Evolutionary conservation across 225 moss, liverwort and hornwort species (phyloP), one percentile per base, ranked within the genome.

Genomic region (Takakia lepidozioides): DNA sequence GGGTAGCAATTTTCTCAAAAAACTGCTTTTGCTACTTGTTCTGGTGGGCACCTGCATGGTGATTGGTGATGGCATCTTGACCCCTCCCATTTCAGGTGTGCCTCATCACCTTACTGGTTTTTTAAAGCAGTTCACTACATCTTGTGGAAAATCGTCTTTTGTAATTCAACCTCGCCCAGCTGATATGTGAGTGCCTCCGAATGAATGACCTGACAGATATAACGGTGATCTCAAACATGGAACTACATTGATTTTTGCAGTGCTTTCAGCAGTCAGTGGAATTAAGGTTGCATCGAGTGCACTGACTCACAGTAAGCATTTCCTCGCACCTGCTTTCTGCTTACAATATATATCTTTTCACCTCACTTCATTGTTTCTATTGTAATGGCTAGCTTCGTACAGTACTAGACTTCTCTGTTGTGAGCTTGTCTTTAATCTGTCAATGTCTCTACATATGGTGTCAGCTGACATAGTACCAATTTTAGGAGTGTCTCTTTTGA

Each of bases 81-180:
- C 95, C 19, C 95, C 95, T n/a, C 66, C 95, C 8, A 95, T 95
- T 46, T 95, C 95, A 80, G 90, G 95, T 95, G 48, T 26, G 46
- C 14, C n/a, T n/a, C n/a, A 8, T 15, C 25, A 15, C 11, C 38
- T 60, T 3, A 20, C 9, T 55, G 64, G 41, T 43, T 56, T 47
- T 36, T 44, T 48, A 44, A 58, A 24, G 41, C 49, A 40, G 6
- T 29, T 45, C 19, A 3, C 16, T 14, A 19, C 25, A 17, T 16
- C 10, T 52, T 28, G 16, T 27, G 22, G 43, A 19, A 34, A 38
- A 28, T 34, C 57, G 61, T 64, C 64, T 54, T 56, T 58, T 61
- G 40, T 62, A 43, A 38, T 20, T 29, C 32, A 26, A 38, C 32
- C 46, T 18, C 1, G 10, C 17, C 27, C 14, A 23, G 38, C 19